These are phyloP conservation scores for Coccomyxa sp. DNA, from an alignment of 139 green algal species.

Conservation along the genomic window DNA sequence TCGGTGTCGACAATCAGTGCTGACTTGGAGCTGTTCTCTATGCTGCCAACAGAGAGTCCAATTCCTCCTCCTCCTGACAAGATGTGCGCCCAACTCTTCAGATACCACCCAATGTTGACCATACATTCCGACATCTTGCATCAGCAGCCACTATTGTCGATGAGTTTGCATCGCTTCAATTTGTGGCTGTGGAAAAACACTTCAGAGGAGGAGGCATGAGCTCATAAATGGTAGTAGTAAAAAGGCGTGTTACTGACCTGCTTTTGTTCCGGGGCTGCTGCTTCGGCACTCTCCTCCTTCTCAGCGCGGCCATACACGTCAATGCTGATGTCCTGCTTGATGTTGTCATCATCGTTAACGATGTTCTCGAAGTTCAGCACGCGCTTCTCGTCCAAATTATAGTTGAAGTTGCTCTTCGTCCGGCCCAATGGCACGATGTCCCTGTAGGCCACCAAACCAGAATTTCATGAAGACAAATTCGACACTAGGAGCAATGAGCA, in stretches of 20 bases:
- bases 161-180: neutral
- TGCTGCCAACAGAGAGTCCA: conserved; percentile 52
- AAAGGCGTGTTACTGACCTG: neutral
- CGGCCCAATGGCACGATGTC: conserved; percentile 79
- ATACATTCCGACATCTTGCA: conserved; percentile 5
- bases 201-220: neutral
- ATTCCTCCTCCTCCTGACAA: conserved; percentile 48
- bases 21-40: neutral
- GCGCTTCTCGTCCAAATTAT: conserved; percentile 74
- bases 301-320: conserved; percentile 55
- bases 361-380: conserved; percentile 86
- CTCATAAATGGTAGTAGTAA: neutral
- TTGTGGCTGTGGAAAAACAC: neutral
- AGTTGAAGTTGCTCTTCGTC: conserved; percentile 78
- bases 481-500: neutral
- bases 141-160: neutral
- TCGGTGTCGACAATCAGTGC: too few relatives aligned
- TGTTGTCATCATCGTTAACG: conserved; percentile 86
- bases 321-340: conserved; percentile 93
- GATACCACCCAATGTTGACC: neutral
- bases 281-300: conserved; percentile 23
- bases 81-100: neutral
- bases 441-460: conserved; percentile 40
- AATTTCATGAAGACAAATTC: neutral
- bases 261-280: neutral